Base-by-base conservation (phyloP, 2,329 filamentous ascomycete genomes). In the Venturia nashicola region DNA sequence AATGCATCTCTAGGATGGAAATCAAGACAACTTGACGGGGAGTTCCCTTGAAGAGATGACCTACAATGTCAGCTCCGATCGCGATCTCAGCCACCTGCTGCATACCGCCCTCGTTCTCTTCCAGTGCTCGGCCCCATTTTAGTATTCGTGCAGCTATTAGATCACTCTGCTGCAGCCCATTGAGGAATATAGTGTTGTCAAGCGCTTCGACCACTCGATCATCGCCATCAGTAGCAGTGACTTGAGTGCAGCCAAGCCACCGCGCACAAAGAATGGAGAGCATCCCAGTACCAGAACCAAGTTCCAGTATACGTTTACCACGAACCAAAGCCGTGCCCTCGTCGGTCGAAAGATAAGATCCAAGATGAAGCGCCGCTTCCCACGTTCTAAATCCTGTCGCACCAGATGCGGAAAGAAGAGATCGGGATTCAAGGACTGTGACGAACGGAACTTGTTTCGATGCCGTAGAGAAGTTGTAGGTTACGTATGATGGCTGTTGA, bases 321-420 rank as follows among this genome's bases (percentile, higher is more conserved):
- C 69, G 69, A 36, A 90, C 76, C 4, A 80, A 69, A 2, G 70
- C 66, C 51, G 72, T 74, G n/a, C 82, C 82, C 12, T 69, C 59
- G 5, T 74, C 66, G 40, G 73, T 73, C 3, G 69, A 83, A 27
- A 92, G 81, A 69, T 86, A 91, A 55, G 86, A 81, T 1, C 87
- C 87, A 0, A 93, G 78, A 68, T 91, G 87, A 9, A 93, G 76
- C 1, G 88, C 85, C 0, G 89, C 89, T 72, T 93, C 90, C 90
- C 89, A 94, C 0, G 90, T 93, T 42, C 89, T 82, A 32, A 89
- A 79, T 1, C 89, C 89, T 0, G 89, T 93, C 0, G 88, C 91
- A 0, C 88, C 88, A 0, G 80, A 81, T 2, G 86, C 86, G 1
- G 88, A 85, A 59, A 93, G 83, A 36, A 92, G 79, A 39, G 82